Base-by-base conservation (phyloP, 179 eudicot species). In the Camellia oleifera region DNA sequence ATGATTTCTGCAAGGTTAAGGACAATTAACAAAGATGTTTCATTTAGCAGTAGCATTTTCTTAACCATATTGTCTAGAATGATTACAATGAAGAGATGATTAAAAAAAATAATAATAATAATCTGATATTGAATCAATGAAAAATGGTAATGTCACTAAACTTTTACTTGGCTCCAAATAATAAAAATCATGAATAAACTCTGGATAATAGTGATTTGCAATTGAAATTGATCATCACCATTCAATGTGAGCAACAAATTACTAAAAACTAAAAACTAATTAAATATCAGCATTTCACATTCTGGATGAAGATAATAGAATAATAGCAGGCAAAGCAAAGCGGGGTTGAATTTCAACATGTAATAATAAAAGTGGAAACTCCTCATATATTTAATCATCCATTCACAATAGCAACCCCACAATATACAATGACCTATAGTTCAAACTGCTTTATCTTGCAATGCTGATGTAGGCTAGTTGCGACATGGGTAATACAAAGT, bases 1-100 rank as follows among this genome's bases (percentile, higher is more conserved):
- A 97, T 14, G 99, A 97, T 94, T 92, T 97, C 98, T 97, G 95
- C 79, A 86, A 14, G 54, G 20, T 77, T 4, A 46, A 53, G 58
- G 54, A 18, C 57, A 60, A 69, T 42, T 70, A 71, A 77, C 60
- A 64, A 44, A 20, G 26, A 10, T 8, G 8, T 48, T 58, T 42
- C 57, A n/a, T 78, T 78, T 10, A 42, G 67, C 4, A 12, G 32
- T 72, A 20, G 23, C 23, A 20, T 20, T 20, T 6, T 8, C 66
- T 46, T 15, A 69, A 44, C 66, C 64, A 78, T 7, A 52, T 42
- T 44, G 20, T 42, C 80, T 7, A 53, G 18, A 32, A 44, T n/a
- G 12, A 17, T 3, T 56, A n/a, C 44, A 53, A 68, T 23, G 14
- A 53, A 66, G 40, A 32, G 40, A 32, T 32, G 40, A 32, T 1